phyloP scores from a whole-genome alignment of 345 rosid species.

The Eucalyptus microcorys region DNA sequence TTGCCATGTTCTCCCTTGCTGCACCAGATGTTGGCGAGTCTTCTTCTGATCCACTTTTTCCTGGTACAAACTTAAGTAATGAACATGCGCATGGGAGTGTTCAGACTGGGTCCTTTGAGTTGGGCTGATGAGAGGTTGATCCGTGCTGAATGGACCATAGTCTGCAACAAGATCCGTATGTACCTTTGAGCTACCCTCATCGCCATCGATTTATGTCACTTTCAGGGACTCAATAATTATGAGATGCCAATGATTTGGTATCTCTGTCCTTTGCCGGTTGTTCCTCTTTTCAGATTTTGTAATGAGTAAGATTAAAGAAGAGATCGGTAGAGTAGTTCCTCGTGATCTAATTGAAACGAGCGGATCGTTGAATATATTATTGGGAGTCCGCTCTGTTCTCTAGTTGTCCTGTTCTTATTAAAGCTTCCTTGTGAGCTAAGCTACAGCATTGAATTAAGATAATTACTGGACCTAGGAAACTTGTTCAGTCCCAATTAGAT shows the following conservation, averaged over 20 bases:
- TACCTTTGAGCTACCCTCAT: neutral
- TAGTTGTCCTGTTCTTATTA: neutral
- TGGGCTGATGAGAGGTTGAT: neutral
- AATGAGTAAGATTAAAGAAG: neutral
- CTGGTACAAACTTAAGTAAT: neutral
- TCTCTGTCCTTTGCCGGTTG: neutral
- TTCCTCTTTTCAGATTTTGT: neutral
- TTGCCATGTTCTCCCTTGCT: neutral
- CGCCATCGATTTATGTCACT: neutral
- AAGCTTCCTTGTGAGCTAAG: neutral
- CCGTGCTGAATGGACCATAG: neutral
- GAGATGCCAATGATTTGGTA: neutral
- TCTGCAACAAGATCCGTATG: neutral
- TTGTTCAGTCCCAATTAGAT: neutral
- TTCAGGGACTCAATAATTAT: neutral
- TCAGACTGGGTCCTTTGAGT: neutral
- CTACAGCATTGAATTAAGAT: neutral
- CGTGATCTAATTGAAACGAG: neutral
- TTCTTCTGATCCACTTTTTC: neutral
- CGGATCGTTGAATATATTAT: neutral
- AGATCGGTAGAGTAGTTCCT: neutral
- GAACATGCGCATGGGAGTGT: neutral
- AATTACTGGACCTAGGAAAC: neutral
- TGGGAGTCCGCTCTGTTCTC: neutral
- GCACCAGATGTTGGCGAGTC: neutral